These are phyloP conservation scores for Eremochloa ophiuroides DNA, from an alignment of 176 grass and related monocot genomes.

Conservation along the genomic window DNA sequence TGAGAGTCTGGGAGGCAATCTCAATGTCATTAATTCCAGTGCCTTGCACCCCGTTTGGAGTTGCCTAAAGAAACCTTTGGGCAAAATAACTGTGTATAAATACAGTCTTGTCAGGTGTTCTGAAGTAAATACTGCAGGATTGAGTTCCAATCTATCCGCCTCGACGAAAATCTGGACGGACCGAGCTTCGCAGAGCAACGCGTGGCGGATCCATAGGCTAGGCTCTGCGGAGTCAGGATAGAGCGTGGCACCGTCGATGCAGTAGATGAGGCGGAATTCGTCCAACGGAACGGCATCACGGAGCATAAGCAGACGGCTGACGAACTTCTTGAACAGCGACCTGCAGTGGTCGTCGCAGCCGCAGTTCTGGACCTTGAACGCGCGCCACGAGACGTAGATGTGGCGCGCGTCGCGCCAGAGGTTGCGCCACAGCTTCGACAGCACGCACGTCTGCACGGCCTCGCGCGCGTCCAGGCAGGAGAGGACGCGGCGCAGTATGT, in stretches of 20 bases:
- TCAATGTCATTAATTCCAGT: not conserved
- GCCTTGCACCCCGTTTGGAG: not conserved
- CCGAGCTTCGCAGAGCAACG: not conserved
- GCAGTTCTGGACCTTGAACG: not conserved
- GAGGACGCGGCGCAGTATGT: not conserved
- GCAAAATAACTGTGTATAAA: rapidly evolving
- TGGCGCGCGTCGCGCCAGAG: not conserved
- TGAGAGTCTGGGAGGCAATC: slow-evolving; percentile 8
- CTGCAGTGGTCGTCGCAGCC: not conserved
- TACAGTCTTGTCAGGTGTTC: not conserved
- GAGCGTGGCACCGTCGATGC: rapidly evolving
- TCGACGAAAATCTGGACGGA: not conserved
- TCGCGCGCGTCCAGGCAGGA: not conserved
- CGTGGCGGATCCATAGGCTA: slow-evolving; percentile 19
- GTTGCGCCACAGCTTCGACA: slow-evolving; percentile 9
- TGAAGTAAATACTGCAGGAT: not conserved
- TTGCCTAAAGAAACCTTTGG: not conserved
- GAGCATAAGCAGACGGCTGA: not conserved
- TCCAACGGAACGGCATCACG: not conserved
- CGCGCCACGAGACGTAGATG: not conserved
- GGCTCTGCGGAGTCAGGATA: not conserved
- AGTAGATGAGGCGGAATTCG: not conserved
- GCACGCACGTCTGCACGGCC: not conserved
- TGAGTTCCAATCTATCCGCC: rapidly evolving
- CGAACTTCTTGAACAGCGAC: not conserved